Evolutionary conservation across 768 basidiomycete genomes (phyloP).

Genomic region (Boletus insuetus): DNA sequence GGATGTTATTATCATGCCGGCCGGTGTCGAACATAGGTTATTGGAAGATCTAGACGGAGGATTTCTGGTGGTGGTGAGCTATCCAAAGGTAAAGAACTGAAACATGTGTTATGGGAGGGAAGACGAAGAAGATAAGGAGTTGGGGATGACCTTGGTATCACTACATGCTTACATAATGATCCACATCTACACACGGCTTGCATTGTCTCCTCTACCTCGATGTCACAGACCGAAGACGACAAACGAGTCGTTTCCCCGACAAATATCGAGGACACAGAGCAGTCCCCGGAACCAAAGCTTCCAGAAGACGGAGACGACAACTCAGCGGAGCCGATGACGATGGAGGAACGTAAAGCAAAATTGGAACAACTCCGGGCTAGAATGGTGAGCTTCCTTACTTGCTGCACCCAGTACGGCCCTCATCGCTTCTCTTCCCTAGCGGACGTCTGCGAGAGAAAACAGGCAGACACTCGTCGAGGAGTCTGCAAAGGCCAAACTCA

Average conservation of each 20-base stretch:
- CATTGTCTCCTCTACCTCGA: background rate
- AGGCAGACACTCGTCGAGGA: constrained; percentile 85
- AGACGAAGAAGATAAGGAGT: background rate
- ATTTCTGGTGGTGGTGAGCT: constrained; percentile 43
- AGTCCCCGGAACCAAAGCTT: constrained; percentile 24
- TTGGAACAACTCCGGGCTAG: constrained; percentile 71
- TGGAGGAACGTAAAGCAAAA: constrained; percentile 77
- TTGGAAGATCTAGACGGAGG: constrained; percentile 6
- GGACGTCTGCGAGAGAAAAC: constrained; percentile 76
- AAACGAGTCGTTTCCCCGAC: background rate
- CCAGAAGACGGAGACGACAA: constrained; percentile 17
- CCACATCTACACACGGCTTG: background rate
- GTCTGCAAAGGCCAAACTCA: constrained; percentile 70
- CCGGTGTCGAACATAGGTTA: constrained; percentile 31
- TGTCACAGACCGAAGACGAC: background rate
- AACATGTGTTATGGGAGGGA: constrained; percentile 25
- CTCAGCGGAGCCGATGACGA: constrained; percentile 34
- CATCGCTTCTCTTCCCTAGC: constrained; percentile 40
- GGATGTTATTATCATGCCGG: constrained; percentile 41
- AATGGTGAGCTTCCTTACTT: constrained; percentile 52
- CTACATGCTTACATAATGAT: constrained; percentile 11
- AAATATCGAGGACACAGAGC: constrained; percentile 27
- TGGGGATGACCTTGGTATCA: too few species aligned
- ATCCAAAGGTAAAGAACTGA: constrained; percentile 36
- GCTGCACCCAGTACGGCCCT: background rate